These are phyloP conservation scores for Nicotiana sylvestris DNA, from an alignment of 257 asterid genomes.

Conservation along the genomic window DNA sequence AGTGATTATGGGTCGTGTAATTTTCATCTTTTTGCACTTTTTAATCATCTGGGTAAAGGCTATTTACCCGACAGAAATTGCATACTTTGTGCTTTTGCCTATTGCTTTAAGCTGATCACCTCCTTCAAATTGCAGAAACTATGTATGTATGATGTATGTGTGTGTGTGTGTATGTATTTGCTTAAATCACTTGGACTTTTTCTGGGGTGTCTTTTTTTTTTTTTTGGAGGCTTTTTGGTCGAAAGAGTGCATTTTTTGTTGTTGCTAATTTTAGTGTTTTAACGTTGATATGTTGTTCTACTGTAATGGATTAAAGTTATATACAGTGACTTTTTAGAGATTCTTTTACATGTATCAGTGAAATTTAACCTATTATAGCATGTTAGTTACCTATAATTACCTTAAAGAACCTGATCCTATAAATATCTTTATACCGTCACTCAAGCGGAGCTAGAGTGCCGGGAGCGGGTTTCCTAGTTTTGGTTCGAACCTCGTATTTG, in stretches of 20 bases:
- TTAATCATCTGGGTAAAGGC: neutral
- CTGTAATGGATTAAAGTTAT: neutral
- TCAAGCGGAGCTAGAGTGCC: no score
- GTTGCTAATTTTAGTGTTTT: conserved; percentile 6
- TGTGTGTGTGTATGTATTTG: neutral
- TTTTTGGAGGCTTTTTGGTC: neutral
- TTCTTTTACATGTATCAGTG: no score
- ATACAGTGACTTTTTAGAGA: neutral
- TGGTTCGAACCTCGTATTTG: no score
- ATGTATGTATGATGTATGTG: neutral
- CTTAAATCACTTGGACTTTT: neutral
- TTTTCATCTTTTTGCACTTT: neutral
- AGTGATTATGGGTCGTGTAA: neutral
- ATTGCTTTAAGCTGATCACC: conserved; percentile 2
- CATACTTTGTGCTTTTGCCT: neutral
- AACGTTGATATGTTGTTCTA: neutral
- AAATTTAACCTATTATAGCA: no score
- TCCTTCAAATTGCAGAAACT: neutral
- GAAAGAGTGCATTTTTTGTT: neutral
- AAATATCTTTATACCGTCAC: no score
- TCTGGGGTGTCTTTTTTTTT: neutral
- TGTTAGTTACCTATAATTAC: no score
- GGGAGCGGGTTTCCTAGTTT: no score
- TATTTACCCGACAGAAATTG: neutral
- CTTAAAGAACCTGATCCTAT: no score